Evolutionary conservation across 495 filamentous ascomycete species (phyloP), one percentile per base, ranked within the genome.

Genomic region (Podospora pseudoanserina): DNA sequence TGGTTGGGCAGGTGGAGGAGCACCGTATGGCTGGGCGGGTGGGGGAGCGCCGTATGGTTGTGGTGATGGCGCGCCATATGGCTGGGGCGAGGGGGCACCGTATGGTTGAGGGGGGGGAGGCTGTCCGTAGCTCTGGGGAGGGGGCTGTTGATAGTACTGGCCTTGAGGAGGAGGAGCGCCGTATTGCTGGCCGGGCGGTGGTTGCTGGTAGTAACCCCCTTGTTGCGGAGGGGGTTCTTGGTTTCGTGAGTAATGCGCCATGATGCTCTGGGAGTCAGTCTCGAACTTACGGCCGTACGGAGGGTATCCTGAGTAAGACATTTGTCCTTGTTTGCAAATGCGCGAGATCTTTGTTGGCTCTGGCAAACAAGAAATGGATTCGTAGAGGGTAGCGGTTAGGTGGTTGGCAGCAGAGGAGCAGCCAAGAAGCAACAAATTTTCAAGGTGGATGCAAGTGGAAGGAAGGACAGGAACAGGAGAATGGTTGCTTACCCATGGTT

Each of bases 301-400:
- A 19, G 75, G 74, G 57, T 77, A 78, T 11, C 75, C 75, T 53
- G 54, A 66, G 62, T 76, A 76, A 57, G 76, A 78, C 76, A 78
- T 77, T 63, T 49, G 39, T 49, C 2, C 2, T 16, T 49, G 32
- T 60, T 53, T 49, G 32, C 26, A 54, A 49, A 30, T 19, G 28
- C 11, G 61, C 39, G 28, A 49, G 39, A 49, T 18, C 39, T 49
- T 11, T 49, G 39, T 49, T 16, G 15, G 13, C 39, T 49, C 39
- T 49, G 39, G 9, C 39, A 49, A 49, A 16, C 9, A 49, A 49
- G 39, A 49, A 49, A 49, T 18, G 7, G 9, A 49, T 11, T 49
- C 39, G 39, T 49, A 16, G 39, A 49, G 39, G 39, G 39, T 49
- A 49, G 39, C 13, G 7, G 39, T 49, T 16, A 16, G 39, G 7